Conservation (phyloP, 306 rosid genomes). For the Rosa lucieae region DNA sequence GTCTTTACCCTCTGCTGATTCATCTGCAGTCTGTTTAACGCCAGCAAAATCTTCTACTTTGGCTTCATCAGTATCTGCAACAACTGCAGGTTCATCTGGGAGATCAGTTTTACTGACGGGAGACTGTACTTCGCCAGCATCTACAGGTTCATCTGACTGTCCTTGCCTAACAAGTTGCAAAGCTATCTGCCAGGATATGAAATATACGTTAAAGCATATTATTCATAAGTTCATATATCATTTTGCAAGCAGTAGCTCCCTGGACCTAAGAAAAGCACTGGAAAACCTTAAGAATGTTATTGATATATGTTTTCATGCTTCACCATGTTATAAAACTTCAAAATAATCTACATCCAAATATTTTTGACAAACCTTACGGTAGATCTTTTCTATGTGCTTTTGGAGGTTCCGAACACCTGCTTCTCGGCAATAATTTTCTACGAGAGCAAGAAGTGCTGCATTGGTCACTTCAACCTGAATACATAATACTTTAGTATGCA, state of each 20-base stretch:
- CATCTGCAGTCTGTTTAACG: conserved; percentile 18
- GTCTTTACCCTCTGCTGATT: conserved; percentile 4
- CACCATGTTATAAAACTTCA: neutral
- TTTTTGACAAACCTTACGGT: conserved; percentile 69
- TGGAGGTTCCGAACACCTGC: conserved; percentile 94
- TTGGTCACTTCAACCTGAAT: conserved; percentile 82
- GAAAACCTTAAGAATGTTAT: neutral
- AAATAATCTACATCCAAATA: conserved; percentile 10
- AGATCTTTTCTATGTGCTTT: conserved; percentile 92
- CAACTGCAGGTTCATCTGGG: conserved; percentile 33
- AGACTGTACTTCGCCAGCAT: conserved; percentile 11
- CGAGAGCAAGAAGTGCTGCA: conserved; percentile 80
- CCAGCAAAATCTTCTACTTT: conserved; percentile 33
- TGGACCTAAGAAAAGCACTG: neutral
- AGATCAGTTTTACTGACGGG: neutral
- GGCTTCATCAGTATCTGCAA: conserved; percentile 33
- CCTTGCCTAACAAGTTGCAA: conserved; percentile 80
- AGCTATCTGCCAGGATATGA: conserved; percentile 75
- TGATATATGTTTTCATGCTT: neutral
- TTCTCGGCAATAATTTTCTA: conserved; percentile 92
- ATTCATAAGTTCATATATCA: conserved; percentile 2
- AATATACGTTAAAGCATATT: conserved; percentile 25
- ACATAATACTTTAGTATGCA: neutral
- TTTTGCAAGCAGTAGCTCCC: neutral
- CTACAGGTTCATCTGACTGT: conserved; percentile 37